Evolutionary conservation across 2,329 filamentous ascomycete genomes (phyloP).

Genomic region (Colletotrichum gigasporum): DNA sequence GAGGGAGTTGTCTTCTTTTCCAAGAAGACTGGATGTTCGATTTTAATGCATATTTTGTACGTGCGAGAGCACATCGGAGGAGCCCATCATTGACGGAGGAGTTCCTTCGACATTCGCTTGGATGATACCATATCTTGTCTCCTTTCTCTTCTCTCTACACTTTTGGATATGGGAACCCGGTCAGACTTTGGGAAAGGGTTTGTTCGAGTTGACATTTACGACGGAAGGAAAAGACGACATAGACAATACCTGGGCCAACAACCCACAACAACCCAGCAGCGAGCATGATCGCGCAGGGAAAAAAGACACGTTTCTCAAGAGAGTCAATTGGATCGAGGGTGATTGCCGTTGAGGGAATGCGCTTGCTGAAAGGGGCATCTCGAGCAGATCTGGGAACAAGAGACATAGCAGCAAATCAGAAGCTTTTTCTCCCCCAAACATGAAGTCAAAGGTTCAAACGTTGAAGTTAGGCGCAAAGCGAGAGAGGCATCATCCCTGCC

Average conservation of each 20-base stretch:
- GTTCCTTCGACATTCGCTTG: conserved; percentile 19
- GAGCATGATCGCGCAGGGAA: neutral
- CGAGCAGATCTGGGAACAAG: neutral
- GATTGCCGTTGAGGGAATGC: no score
- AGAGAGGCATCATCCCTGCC: no score
- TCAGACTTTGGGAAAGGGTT: neutral
- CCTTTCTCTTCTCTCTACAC: no score
- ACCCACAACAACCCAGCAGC: neutral
- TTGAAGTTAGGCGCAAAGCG: no score
- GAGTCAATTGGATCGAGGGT: neutral
- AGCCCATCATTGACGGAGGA: neutral
- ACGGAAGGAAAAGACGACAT: conserved; percentile 20
- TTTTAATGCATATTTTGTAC: conserved; percentile 22
- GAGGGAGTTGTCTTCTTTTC: conserved; percentile 29
- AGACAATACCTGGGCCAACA: conserved; percentile 32
- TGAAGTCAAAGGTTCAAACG: conserved; percentile 7
- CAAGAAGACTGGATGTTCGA: neutral
- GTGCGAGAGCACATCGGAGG: neutral
- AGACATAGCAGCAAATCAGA: neutral
- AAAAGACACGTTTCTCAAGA: neutral
- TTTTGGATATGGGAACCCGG: neutral
- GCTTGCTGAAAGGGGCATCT: no score
- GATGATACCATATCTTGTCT: conserved; percentile 19
- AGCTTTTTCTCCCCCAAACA: neutral
- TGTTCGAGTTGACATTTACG: neutral